phyloP scores from a whole-genome alignment of 805 yeast genomes.

The Barnettozyma botsteinii region DNA sequence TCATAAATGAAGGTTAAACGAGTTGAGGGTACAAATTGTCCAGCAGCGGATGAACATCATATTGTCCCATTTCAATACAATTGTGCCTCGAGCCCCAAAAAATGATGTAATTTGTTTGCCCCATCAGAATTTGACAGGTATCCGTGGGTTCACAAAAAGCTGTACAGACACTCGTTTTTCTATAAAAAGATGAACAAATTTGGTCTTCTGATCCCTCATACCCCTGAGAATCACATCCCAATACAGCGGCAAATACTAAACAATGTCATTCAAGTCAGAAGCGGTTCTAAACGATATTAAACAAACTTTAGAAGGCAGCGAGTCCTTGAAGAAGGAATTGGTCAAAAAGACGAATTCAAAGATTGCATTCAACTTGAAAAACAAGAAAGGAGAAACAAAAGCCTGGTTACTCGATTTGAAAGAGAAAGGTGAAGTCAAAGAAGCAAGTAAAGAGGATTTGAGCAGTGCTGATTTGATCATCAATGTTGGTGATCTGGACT shows the following conservation, averaged over 20 bases:
- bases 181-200: too few species aligned
- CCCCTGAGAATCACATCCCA: too few species aligned
- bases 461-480: slow-evolving; percentile 56
- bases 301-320: slow-evolving; percentile 15
- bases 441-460: slow-evolving; percentile 41
- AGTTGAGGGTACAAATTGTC: too few species aligned
- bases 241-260: slow-evolving; percentile 70
- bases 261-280: slow-evolving; percentile 25
- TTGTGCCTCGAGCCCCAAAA: too few species aligned
- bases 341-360: slow-evolving; percentile 46
- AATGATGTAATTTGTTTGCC: too few species aligned
- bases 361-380: slow-evolving; percentile 62
- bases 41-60: too few species aligned
- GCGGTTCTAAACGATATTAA: slow-evolving; percentile 20
- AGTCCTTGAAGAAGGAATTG: slow-evolving; percentile 16
- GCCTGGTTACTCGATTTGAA: slow-evolving; percentile 69
- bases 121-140: too few species aligned
- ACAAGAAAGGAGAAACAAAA: slow-evolving; percentile 46
- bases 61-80: too few species aligned
- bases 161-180: too few species aligned
- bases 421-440: slow-evolving; percentile 40
- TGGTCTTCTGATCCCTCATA: too few species aligned
- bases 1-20: too few species aligned
- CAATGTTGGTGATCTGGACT: slow-evolving; percentile 59
- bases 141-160: too few species aligned